phyloP scores from a whole-genome alignment of 371 early-diverging fungal genomes.

The Phascolomyces articulosus region DNA sequence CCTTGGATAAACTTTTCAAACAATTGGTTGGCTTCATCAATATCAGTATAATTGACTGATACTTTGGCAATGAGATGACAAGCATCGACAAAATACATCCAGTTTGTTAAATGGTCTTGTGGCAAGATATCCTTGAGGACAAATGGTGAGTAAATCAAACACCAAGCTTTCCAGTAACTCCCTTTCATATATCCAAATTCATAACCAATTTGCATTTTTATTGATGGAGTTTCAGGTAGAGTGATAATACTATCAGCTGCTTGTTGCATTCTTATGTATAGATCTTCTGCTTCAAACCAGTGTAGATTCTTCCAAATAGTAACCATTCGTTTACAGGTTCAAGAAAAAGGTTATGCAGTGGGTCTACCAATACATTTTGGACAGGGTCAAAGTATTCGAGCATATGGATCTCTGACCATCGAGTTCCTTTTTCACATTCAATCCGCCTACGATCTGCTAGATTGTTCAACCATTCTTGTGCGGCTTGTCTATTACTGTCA shows the following conservation, averaged over 20 bases:
- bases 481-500: background rate
- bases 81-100: slow-evolving; percentile 11
- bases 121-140: background rate
- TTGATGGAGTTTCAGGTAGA: background rate
- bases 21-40: background rate
- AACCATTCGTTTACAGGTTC: slow-evolving; percentile 7
- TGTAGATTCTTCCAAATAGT: background rate
- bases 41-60: background rate
- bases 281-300: background rate
- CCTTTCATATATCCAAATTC: slow-evolving; percentile 5
- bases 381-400: slow-evolving; percentile 13
- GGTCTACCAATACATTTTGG: slow-evolving; percentile 10
- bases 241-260: background rate
- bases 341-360: slow-evolving; percentile 17
- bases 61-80: slow-evolving; percentile 1
- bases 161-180: slow-evolving; percentile 9
- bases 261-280: too few relatives aligned
- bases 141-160: background rate
- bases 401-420: slow-evolving; percentile 12
- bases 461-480: background rate
- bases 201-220: background rate
- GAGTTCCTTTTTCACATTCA: background rate
- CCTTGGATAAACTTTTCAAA: background rate
- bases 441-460: background rate
- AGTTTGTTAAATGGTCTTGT: background rate